Conservation (phyloP, 208 protist species). For the Wallacemonas sp. region DNA sequence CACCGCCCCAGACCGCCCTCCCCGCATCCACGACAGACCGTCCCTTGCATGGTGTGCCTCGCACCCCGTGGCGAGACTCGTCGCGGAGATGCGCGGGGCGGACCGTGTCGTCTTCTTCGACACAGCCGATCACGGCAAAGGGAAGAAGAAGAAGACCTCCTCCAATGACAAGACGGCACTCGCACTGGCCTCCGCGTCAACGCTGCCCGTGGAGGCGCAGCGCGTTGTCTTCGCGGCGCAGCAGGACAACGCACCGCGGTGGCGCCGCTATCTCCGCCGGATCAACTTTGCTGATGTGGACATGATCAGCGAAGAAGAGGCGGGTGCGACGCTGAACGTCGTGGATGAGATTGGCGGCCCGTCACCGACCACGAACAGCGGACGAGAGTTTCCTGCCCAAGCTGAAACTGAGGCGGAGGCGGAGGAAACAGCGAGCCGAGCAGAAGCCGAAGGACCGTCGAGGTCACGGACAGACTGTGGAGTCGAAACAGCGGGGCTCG, state of each 20-base stretch:
- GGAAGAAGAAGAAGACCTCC: too few relatives aligned
- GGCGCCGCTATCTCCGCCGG: conserved; percentile 9
- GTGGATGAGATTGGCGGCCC: background rate
- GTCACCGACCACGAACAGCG: background rate
- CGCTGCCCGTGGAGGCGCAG: background rate
- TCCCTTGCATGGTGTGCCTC: conserved; percentile 43
- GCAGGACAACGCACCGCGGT: background rate
- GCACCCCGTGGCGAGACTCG: conserved; percentile 38
- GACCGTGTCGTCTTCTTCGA: conserved; percentile 36
- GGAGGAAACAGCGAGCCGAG: background rate
- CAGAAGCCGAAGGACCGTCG: background rate
- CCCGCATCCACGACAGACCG: conserved; percentile 22
- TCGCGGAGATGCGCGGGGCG: conserved; percentile 37
- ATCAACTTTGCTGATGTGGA: conserved; percentile 11
- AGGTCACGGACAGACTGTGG: conserved; percentile 19
- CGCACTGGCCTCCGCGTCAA: conserved; percentile 33
- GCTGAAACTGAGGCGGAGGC: background rate
- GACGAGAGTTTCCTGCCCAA: background rate
- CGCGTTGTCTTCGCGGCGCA: background rate
- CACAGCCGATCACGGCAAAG: background rate
- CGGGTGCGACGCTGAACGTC: background rate
- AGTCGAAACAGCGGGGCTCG: conserved; percentile 29
- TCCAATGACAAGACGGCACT: conserved; percentile 11
- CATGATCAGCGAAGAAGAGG: background rate
- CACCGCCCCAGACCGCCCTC: background rate